phyloP scores from a whole-genome alignment of 2,329 filamentous ascomycete genomes.

The Beauveria sp. region DNA sequence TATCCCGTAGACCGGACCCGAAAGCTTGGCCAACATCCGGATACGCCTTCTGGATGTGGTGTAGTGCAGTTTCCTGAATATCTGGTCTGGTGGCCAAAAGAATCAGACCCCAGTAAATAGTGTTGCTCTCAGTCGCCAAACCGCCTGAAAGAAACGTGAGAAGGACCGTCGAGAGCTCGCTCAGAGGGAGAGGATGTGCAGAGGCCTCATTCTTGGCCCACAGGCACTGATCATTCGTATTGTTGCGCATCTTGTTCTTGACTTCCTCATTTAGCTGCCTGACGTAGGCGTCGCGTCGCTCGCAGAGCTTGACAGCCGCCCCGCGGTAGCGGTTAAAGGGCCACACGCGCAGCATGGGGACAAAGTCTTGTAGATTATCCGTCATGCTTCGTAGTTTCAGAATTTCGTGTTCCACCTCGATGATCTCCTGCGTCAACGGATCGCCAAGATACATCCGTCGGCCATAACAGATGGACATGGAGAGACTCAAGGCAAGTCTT shows the following conservation, averaged over 20 bases:
- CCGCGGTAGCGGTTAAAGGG: background rate
- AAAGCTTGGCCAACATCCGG: background rate
- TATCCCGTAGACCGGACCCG: background rate
- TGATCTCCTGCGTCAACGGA: constrained; percentile 1
- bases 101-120: constrained; percentile 1
- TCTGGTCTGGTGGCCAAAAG: background rate
- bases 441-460: constrained; percentile 3
- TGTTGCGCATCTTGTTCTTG: background rate
- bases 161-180: background rate
- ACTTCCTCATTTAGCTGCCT: background rate
- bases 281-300: constrained; percentile 3
- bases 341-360: background rate
- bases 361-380: constrained; percentile 2
- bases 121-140: background rate
- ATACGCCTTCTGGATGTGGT: background rate
- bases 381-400: constrained; percentile 7
- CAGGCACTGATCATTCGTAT: background rate
- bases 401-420: constrained; percentile 2
- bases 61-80: background rate
- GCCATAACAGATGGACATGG: constrained; percentile 8
- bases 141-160: constrained; percentile 2
- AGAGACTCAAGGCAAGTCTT: background rate
- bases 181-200: background rate
- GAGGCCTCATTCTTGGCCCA: background rate
- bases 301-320: background rate